A percentile compares a stretch with the other conserved stretches of the same genome.
Evolutionary conservation across 1,284 basidiomycete genomes (phyloP).

Genomic region (Sanguinoderma infundibulare): DNA sequence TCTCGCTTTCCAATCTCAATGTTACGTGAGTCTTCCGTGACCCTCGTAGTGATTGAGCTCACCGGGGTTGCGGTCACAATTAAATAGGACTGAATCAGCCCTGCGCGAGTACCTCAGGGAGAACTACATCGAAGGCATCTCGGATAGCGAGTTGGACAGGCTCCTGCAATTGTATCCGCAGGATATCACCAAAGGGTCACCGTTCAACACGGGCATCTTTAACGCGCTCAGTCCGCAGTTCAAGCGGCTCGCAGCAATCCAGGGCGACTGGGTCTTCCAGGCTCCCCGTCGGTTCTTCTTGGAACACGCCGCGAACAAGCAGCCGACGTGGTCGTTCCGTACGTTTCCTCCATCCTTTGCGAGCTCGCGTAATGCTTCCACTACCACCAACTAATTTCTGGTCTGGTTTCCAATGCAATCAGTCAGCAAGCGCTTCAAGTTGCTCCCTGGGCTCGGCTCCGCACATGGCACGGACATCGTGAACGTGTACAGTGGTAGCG

Average conservation of each 20-base stretch:
- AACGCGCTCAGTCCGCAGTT: conserved; percentile 52
- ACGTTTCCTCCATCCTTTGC: too few species aligned
- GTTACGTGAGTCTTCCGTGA: background rate
- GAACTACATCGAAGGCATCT: conserved; percentile 1
- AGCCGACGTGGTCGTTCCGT: conserved; percentile 39
- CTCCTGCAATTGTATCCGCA: conserved; percentile 30
- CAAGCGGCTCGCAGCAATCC: conserved; percentile 56
- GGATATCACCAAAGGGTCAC: conserved; percentile 48
- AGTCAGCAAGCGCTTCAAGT: conserved; percentile 47
- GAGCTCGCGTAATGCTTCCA: background rate
- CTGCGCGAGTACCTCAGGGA: conserved; percentile 1
- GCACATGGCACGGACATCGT: conserved; percentile 20
- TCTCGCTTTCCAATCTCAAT: background rate
- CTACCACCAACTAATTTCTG: conserved; percentile 20
- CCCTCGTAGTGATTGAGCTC: background rate
- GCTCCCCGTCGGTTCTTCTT: conserved; percentile 56
- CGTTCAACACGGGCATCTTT: conserved; percentile 50
- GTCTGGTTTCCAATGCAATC: too few species aligned
- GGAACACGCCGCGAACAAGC: conserved; percentile 26
- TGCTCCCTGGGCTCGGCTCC: background rate
- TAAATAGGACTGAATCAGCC: background rate
- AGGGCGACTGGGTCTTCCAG: conserved; percentile 59
- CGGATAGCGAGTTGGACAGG: conserved; percentile 13
- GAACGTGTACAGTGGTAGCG: conserved; percentile 18
- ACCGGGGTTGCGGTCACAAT: background rate